Evolutionary conservation across 2,329 filamentous ascomycete species (phyloP).

Genomic region (Trichothecium roseum): DNA sequence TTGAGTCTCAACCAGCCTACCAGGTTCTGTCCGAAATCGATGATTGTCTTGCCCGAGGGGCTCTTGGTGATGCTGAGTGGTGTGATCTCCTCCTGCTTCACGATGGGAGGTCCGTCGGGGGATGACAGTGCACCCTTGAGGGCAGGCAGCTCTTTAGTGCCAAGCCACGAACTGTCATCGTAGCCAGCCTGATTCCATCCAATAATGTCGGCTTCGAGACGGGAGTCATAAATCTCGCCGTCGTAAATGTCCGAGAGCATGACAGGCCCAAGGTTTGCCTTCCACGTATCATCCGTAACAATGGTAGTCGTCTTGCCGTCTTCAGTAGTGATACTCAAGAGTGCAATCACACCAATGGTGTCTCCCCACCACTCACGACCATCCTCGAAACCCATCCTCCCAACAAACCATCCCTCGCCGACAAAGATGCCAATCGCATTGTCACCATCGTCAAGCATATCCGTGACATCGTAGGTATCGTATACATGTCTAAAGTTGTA

Average conservation of each 20-base stretch:
- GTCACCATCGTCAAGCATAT: constrained; percentile 23
- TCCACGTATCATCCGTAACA: constrained; percentile 27
- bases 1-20: constrained; percentile 36
- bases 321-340: constrained; percentile 23
- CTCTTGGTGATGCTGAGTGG: constrained; percentile 19
- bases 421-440: constrained; percentile 27
- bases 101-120: constrained; percentile 32
- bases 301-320: constrained; percentile 18
- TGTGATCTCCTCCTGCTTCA: constrained; percentile 20
- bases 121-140: constrained; percentile 23
- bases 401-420: constrained; percentile 39
- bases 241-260: constrained; percentile 35
- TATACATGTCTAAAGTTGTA: constrained; percentile 41
- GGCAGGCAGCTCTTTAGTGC: constrained; percentile 17
- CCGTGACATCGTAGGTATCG: constrained; percentile 39
- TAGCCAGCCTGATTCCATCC: constrained; percentile 16
- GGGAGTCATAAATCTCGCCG: constrained; percentile 39
- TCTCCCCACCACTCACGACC: constrained; percentile 24
- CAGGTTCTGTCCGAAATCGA: constrained; percentile 50
- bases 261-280: constrained; percentile 19
- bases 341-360: constrained; percentile 24
- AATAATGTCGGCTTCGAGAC: constrained; percentile 15
- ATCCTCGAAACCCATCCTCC: constrained; percentile 21
- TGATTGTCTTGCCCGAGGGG: constrained; percentile 29
- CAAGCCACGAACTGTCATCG: constrained; percentile 15